A percentile compares a stretch with the other conserved stretches of the same genome.
Conservation (phyloP, 2,329 filamentous ascomycete genomes). For the Fusarium longipes region DNA sequence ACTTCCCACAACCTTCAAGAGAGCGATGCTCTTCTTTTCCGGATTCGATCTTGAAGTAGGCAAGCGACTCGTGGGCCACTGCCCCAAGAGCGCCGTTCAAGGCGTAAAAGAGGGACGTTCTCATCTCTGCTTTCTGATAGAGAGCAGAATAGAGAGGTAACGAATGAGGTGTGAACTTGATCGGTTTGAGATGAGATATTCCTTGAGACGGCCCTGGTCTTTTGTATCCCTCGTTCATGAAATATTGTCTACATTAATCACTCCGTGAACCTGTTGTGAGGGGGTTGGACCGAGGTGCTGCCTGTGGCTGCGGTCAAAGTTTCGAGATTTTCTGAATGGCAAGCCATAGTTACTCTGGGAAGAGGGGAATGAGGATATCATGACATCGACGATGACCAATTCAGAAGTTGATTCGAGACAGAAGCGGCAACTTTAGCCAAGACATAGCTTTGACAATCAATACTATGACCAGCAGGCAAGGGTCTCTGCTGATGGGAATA, state of each 20-base stretch:
- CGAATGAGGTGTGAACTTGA: slow-evolving; percentile 36
- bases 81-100: slow-evolving; percentile 42
- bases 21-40: slow-evolving; percentile 18
- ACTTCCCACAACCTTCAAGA: slow-evolving; percentile 41
- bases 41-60: slow-evolving; percentile 35
- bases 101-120: slow-evolving; percentile 41
- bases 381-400: slow-evolving; percentile 21
- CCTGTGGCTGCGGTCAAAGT: slow-evolving; percentile 4
- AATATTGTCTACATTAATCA: too few species aligned
- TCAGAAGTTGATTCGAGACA: neutral
- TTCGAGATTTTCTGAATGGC: slow-evolving; percentile 12
- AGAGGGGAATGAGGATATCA: neutral
- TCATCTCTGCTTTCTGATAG: slow-evolving; percentile 36
- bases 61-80: slow-evolving; percentile 41
- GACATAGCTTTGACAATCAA: neutral
- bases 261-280: neutral
- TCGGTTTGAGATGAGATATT: slow-evolving; percentile 17
- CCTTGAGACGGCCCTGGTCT: slow-evolving; percentile 21
- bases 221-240: slow-evolving; percentile 20
- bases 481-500: neutral
- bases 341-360: slow-evolving; percentile 14
- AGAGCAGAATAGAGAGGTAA: slow-evolving; percentile 29
- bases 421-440: neutral
- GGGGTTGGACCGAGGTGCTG: slow-evolving; percentile 6
- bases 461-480: neutral